Base-by-base conservation (phyloP, 225 moss, liverwort and hornwort genomes). In the Thuidium tamariscinum region DNA sequence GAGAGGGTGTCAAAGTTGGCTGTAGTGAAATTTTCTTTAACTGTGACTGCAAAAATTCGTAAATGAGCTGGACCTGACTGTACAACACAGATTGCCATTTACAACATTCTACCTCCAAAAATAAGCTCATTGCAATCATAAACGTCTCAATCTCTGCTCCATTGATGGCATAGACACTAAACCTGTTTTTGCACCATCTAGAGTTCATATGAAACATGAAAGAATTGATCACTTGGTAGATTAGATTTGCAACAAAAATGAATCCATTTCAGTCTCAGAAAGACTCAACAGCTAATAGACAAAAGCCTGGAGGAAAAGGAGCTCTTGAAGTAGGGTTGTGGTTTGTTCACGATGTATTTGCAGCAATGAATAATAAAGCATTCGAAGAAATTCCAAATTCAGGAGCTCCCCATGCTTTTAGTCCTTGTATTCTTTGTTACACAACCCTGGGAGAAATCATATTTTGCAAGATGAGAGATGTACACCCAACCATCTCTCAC, bases 51-150 rank as follows among this genome's bases (percentile, higher is more conserved):
- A n/a, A n/a, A n/a, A n/a, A n/a, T n/a, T n/a, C n/a, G n/a, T n/a
- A n/a, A n/a, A n/a, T n/a, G n/a, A n/a, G n/a, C n/a, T n/a, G n/a
- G n/a, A n/a, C n/a, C n/a, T n/a, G n/a, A n/a, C n/a, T n/a, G n/a
- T n/a, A n/a, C n/a, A n/a, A n/a, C n/a, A n/a, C n/a, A n/a, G n/a
- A n/a, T 0, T 52, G 0, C 8, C 3, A 18, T n/a, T 34, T 25
- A 54, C 15, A 36, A 54, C 23, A 36, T 54, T 23, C 54, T 54
- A 75, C 2, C 15, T 9, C 6, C 0, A 7, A 51, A 51, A n/a
- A 22, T 22, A 21, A n/a, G n/a, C n/a, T n/a, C n/a, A n/a, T n/a
- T 0, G 1, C 52, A 51, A 51, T 51, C 0, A 1, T 13, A 74
- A 54, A 15, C 52, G 14, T 76, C 23, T 75, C 22, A 52, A 36